Base-by-base conservation (phyloP, 1,284 basidiomycete species). In the Pterulicium gracile region DNA sequence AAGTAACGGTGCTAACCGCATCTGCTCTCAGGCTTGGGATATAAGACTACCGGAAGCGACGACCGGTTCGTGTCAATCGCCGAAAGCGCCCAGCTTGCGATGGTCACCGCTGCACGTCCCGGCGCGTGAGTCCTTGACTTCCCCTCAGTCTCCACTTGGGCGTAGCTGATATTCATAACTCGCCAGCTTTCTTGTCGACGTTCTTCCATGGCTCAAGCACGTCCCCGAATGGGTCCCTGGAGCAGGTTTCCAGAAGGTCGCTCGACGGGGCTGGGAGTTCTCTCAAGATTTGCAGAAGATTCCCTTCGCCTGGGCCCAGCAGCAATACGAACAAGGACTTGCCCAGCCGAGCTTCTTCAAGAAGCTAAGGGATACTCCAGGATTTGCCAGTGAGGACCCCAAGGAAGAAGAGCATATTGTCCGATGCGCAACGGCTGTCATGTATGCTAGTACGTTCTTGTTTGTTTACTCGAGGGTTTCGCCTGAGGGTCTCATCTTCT, bases 141-240 rank as follows among this genome's bases (percentile, higher is more conserved):
- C n/a, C n/a, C n/a, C n/a, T n/a, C n/a, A n/a, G n/a, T n/a, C n/a
- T n/a, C n/a, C n/a, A n/a, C n/a, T n/a, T n/a, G n/a, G n/a, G n/a
- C n/a, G n/a, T n/a, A n/a, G n/a, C n/a, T n/a, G n/a, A n/a, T n/a
- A n/a, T n/a, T n/a, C n/a, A n/a, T n/a, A n/a, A n/a, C n/a, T n/a
- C n/a, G n/a, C n/a, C n/a, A n/a, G n/a, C n/a, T n/a, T n/a, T 43
- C 48, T 55, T 1, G 51, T 55, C 7, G 49, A 50, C 24, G 12
- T 46, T 10, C 14, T 50, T 13, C 49, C 49, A 13, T 19, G 24
- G 15, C 39, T 56, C 34, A 53, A 51, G 47, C 48, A 49, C 36
- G 27, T 63, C 10, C 57, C 62, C 10, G 54, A 54, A 32, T 61
- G 61, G 63, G 52, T 52, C 42, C 59, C 59, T 2, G 63, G 63